These are phyloP conservation scores for Ambrosia artemisiifolia DNA, from an alignment of 129 eudicot species.

Conservation along the genomic window DNA sequence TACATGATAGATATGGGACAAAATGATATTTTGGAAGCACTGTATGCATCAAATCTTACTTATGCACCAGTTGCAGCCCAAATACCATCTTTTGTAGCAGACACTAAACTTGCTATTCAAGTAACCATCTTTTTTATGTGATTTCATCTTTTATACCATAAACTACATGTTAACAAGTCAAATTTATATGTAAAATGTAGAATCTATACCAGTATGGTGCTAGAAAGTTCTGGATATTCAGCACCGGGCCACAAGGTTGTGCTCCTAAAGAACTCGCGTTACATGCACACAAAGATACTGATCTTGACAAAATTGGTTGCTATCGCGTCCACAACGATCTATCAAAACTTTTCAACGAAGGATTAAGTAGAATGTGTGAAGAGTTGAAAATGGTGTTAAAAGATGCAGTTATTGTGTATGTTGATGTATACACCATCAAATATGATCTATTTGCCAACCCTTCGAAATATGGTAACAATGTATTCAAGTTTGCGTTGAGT, in stretches of 20 bases:
- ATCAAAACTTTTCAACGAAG: slow-evolving; percentile 28
- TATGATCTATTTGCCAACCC: slow-evolving; percentile 43
- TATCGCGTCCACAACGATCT: slow-evolving; percentile 31
- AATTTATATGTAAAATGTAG: slow-evolving; percentile 13
- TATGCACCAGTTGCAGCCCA: slow-evolving; percentile 37
- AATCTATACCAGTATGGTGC: slow-evolving; percentile 32
- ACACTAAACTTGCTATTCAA: slow-evolving; percentile 36
- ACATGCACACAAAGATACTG: slow-evolving; percentile 26
- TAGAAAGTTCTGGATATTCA: slow-evolving; percentile 40
- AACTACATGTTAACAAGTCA: not conserved
- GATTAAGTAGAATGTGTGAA: slow-evolving; percentile 31
- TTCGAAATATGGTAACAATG: slow-evolving; percentile 36
- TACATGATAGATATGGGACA: slow-evolving; percentile 43
- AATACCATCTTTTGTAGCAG: slow-evolving; percentile 41
- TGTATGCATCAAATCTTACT: slow-evolving; percentile 39
- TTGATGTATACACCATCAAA: slow-evolving; percentile 43
- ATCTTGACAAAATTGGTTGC: slow-evolving; percentile 37
- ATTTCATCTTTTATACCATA: not conserved
- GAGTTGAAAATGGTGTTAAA: slow-evolving; percentile 23
- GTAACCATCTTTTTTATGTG: slow-evolving; percentile 14
- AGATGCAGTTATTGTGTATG: slow-evolving; percentile 33
- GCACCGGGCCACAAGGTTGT: slow-evolving; percentile 40
- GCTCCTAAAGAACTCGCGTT: slow-evolving; percentile 43
- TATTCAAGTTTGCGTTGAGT: not conserved
- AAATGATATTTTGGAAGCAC: slow-evolving; percentile 31